Base-by-base conservation (phyloP, 1,284 basidiomycete genomes). In the Ceratobasidium papillatum region DNA sequence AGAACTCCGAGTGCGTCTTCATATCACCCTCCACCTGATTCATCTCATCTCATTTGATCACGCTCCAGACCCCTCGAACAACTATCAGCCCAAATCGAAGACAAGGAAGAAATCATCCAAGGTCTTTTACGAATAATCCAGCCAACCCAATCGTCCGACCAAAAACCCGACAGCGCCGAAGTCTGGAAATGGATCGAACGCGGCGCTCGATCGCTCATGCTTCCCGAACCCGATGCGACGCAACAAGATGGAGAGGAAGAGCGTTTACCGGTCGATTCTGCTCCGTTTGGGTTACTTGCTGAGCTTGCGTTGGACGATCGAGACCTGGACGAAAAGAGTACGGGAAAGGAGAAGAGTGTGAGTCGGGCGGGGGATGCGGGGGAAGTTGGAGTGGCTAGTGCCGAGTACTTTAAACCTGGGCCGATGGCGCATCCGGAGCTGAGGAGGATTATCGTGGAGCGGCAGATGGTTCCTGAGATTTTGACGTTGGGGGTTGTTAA, bases 401-500 rank as follows among this genome's bases (percentile, higher is more conserved):
- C 89, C 80, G 88, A 86, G 68, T 95, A 92, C 81, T 95, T 95
- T 36, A 41, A 58, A 19, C 69, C 69, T 22, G 69, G 90, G 30
- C 91, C 91, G 51, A 89, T 90, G 3, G 89, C 87, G 75, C 86
- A 93, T 79, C 85, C 92, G 54, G 85, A 82, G 36, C 87, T 90
- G 69, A 87, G 93, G 14, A 90, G 90, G 71, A 86, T 86, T 66
- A 83, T 95, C 79, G 94, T 94, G 68, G 93, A 94, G 79, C 88
- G 88, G 75, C 90, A 94, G 77, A 91, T 91, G 0, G 69, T 72
- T n/a, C 94, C 94, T 0, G 93, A 95, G 80, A 94, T 95, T 74
- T 80, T 95, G 58, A 88, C 94, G 0, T 90, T 93, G 77, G 92
- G 91, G 17, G 83, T 95, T 36, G 91, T 95, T 58, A 90, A 89